A percentile compares a stretch with the other conserved stretches of the same genome.
Conservation (phyloP, 805 yeast species). For the Phaffomyces opuntiae region DNA sequence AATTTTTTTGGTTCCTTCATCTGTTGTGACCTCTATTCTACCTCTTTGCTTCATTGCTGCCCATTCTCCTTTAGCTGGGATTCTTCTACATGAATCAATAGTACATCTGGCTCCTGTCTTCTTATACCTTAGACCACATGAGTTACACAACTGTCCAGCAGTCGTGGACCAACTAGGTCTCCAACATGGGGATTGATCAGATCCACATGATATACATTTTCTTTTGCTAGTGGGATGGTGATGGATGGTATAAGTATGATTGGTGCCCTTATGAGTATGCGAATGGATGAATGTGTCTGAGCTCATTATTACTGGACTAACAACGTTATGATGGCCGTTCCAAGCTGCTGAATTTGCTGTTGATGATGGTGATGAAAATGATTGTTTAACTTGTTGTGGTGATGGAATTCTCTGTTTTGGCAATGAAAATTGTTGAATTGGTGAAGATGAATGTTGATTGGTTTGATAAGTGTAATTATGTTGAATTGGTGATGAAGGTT, state of each 20-base stretch:
- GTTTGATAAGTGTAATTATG: no score
- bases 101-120: conserved; percentile 90
- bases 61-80: conserved; percentile 97
- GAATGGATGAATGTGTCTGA: conserved; percentile 21
- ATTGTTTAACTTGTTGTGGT: not conserved
- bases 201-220: conserved; percentile 83
- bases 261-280: conserved; percentile 21
- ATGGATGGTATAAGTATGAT: conserved; percentile 24
- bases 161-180: conserved; percentile 91
- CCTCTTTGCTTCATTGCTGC: conserved; percentile 76
- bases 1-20: conserved; percentile 20
- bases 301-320: conserved; percentile 11
- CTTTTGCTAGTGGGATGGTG: conserved; percentile 31
- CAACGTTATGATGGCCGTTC: conserved; percentile 13
- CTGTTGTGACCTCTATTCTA: conserved; percentile 25
- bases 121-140: conserved; percentile 92
- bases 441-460: not conserved
- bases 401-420: not conserved
- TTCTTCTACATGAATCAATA: conserved; percentile 66
- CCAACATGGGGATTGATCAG: conserved; percentile 95
- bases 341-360: conserved; percentile 4
- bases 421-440: conserved; percentile 1
- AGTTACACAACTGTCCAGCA: conserved; percentile 94
- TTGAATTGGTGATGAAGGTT: conserved; percentile 3
- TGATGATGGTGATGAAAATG: not conserved